These are phyloP conservation scores for Taphrina wiesneri DNA, from an alignment of 1,139 yeast species.

Conservation along the genomic window DNA sequence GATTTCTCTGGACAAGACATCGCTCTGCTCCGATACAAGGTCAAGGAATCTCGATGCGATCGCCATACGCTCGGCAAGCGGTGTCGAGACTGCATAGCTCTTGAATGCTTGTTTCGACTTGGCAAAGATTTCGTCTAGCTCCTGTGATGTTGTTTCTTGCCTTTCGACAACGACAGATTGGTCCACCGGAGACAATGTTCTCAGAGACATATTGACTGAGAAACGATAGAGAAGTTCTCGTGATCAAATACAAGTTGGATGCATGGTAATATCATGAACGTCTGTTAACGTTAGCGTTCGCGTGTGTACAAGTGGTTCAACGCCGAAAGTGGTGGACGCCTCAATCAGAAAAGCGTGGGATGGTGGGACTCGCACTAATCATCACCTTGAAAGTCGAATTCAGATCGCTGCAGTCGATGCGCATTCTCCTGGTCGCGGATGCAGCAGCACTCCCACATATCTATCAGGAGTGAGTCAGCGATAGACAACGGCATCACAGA, in stretches of 20 bases:
- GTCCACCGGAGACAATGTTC: slow-evolving; percentile 33
- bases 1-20: slow-evolving; percentile 43
- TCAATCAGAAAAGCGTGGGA: not conserved
- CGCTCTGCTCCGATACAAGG: slow-evolving; percentile 42
- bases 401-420: no score
- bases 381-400: no score
- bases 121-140: slow-evolving; percentile 42
- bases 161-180: slow-evolving; percentile 30
- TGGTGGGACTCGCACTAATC: not conserved
- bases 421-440: no score
- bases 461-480: no score
- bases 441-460: no score
- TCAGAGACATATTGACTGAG: not conserved
- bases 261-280: no score
- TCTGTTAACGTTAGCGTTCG: no score
- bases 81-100: slow-evolving; percentile 42
- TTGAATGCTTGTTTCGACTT: slow-evolving; percentile 44
- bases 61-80: slow-evolving; percentile 44
- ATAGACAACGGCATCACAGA: no score
- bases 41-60: slow-evolving; percentile 44
- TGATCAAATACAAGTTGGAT: no score
- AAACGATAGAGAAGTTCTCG: no score
- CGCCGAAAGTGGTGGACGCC: not conserved
- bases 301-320: no score
- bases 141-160: slow-evolving; percentile 42